Percentiles rank a stretch among this genome's conserved stretches.
Conservation (phyloP, 2,329 filamentous ascomycete genomes). For the Fusarium chlamydosporum region DNA sequence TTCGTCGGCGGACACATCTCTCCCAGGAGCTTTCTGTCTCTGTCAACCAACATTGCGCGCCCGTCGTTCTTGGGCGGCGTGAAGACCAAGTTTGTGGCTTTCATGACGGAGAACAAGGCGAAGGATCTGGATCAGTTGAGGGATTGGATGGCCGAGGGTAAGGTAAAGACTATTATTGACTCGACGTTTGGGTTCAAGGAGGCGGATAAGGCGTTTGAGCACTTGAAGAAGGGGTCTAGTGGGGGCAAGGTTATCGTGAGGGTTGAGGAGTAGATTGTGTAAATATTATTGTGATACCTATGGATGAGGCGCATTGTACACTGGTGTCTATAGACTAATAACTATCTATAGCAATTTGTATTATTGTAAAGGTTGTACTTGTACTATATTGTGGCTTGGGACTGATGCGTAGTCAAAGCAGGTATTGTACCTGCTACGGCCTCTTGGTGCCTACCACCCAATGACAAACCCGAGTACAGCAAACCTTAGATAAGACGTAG, state of each 20-base stretch:
- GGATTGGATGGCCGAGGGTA: slow-evolving; percentile 70
- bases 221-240: slow-evolving; percentile 69
- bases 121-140: slow-evolving; percentile 66
- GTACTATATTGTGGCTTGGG: not conserved
- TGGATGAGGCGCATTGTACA: slow-evolving; percentile 5
- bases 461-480: not conserved
- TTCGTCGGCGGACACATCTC: slow-evolving; percentile 63
- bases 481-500: not conserved
- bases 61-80: slow-evolving; percentile 58
- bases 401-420: not conserved
- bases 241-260: slow-evolving; percentile 71
- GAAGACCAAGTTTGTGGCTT: slow-evolving; percentile 60
- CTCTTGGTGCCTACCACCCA: not conserved
- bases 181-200: slow-evolving; percentile 69
- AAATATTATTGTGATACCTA: slow-evolving; percentile 35
- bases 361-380: not conserved
- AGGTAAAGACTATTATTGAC: slow-evolving; percentile 69
- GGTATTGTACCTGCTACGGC: not conserved
- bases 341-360: not conserved
- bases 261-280: slow-evolving; percentile 28
- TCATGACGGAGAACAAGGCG: slow-evolving; percentile 58
- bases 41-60: slow-evolving; percentile 48
- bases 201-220: slow-evolving; percentile 68
- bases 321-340: not conserved
- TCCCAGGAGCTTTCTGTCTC: slow-evolving; percentile 42